Conservation (phyloP, 768 basidiomycete species). For the Leccinum barrowsii region DNA sequence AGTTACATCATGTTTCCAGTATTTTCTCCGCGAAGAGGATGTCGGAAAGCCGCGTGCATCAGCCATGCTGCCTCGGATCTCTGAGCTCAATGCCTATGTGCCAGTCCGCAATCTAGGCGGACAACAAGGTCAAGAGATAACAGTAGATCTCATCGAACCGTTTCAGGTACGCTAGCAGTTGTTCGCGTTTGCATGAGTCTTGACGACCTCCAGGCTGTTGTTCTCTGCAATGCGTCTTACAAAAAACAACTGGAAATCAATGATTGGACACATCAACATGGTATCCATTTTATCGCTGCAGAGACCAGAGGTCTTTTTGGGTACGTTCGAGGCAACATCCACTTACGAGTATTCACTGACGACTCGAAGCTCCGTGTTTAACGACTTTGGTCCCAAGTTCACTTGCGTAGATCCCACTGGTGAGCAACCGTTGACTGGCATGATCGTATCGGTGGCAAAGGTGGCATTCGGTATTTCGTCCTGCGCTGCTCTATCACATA, state of each 20-base stretch:
- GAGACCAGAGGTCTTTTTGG: constrained; percentile 94
- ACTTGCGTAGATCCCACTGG: constrained; percentile 98
- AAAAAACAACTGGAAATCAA: constrained; percentile 91
- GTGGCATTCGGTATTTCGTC: constrained; percentile 35
- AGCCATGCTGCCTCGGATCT: constrained; percentile 81
- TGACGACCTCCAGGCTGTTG: constrained; percentile 62
- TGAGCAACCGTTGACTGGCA: constrained; percentile 87
- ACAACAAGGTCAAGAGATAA: constrained; percentile 69
- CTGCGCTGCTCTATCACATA: not conserved
- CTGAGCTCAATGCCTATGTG: constrained; percentile 95
- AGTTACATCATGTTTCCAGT: constrained; percentile 46
- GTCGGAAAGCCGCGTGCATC: constrained; percentile 85
- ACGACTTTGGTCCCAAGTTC: constrained; percentile 94
- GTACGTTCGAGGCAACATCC: constrained; percentile 40
- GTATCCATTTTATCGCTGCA: constrained; percentile 86
- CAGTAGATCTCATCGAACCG: constrained; percentile 74
- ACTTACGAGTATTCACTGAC: constrained; percentile 3
- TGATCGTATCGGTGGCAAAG: constrained; percentile 93
- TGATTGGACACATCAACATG: constrained; percentile 88
- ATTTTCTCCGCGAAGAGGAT: constrained; percentile 88
- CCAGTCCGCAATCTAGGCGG: constrained; percentile 88
- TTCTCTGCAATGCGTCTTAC: constrained; percentile 75
- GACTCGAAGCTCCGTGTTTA: constrained; percentile 76
- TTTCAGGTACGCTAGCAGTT: constrained; percentile 67
- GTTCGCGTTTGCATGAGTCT: constrained; percentile 1